Conservation (phyloP, 805 yeast genomes). For the Starmerella bombi region DNA sequence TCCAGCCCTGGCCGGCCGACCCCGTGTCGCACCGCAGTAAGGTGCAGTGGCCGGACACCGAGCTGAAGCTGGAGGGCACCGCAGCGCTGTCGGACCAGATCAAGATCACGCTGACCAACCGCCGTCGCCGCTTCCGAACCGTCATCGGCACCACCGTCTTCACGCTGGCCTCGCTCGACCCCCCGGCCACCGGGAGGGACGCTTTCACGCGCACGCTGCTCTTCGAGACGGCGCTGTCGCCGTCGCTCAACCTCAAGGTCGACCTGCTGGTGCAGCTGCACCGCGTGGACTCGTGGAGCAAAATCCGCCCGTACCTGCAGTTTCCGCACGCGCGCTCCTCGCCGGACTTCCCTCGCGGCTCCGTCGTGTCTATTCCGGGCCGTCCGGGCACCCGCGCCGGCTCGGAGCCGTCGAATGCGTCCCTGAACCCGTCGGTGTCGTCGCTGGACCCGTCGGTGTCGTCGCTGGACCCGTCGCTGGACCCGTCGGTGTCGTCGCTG, state of each 20-base stretch:
- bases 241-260: slow-evolving; percentile 17
- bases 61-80: slow-evolving; percentile 10
- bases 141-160: slow-evolving; percentile 18
- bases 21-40: slow-evolving; percentile 20
- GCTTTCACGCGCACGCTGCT: slow-evolving; percentile 11
- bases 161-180: slow-evolving; percentile 9
- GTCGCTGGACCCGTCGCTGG: not conserved
- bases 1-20: slow-evolving; percentile 20
- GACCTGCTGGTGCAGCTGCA: slow-evolving; percentile 10
- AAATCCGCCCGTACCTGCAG: not conserved
- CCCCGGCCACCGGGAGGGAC: slow-evolving; percentile 1
- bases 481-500: not conserved
- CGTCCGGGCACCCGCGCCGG: not conserved
- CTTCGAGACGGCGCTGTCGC: slow-evolving; percentile 15
- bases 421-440: not conserved
- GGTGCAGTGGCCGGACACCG: slow-evolving; percentile 18
- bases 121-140: slow-evolving; percentile 18
- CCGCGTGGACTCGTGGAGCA: not conserved
- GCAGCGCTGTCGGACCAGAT: slow-evolving; percentile 5
- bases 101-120: slow-evolving; percentile 16
- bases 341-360: not conserved
- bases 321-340: not conserved
- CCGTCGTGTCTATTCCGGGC: not conserved
- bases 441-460: not conserved
- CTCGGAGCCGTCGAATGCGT: not conserved